Percentiles rank a stretch among this genome's conserved stretches.
These are phyloP conservation scores for Ogataea paraovalis DNA, from an alignment of 805 yeast species.

Conservation along the genomic window DNA sequence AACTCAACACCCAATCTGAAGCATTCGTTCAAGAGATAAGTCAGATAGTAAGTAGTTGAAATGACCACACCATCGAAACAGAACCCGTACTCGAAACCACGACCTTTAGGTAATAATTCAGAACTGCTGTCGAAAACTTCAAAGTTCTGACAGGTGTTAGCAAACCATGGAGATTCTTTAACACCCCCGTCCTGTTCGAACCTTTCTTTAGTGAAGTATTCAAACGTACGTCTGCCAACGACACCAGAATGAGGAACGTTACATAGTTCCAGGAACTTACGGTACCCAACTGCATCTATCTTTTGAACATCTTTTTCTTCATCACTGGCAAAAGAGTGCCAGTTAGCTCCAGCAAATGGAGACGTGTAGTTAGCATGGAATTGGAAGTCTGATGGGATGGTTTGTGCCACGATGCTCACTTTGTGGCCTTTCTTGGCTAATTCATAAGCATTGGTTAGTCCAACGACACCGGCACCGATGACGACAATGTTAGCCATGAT, in stretches of 20 bases:
- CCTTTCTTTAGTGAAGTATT: conserved; percentile 17
- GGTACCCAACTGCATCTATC: conserved; percentile 49
- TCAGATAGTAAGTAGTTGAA: conserved; percentile 27
- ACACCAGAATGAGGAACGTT: conserved; percentile 50
- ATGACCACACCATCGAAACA: conserved; percentile 37
- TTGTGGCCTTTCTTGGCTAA: conserved; percentile 38
- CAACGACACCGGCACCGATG: conserved; percentile 42
- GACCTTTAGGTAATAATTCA: conserved; percentile 27
- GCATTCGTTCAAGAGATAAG: conserved; percentile 37
- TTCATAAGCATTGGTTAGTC: conserved; percentile 47
- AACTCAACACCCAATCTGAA: conserved; percentile 37
- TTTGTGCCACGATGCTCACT: conserved; percentile 40
- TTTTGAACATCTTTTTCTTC: conserved; percentile 33
- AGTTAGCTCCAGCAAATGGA: conserved; percentile 72
- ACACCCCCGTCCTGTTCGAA: conserved; percentile 10
- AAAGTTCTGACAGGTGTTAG: conserved; percentile 39
- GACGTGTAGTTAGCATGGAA: conserved; percentile 48
- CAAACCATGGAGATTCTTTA: conserved; percentile 46
- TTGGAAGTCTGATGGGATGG: conserved; percentile 55
- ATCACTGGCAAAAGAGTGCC: conserved; percentile 55
- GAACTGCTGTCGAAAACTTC: conserved; percentile 22
- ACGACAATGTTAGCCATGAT: conserved; percentile 1
- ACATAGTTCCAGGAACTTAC: conserved; percentile 43
- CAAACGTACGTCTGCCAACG: conserved; percentile 20
- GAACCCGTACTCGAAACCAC: conserved; percentile 35